Conservation (phyloP, 2,329 filamentous ascomycete species). For the Fusarium sp. region DNA sequence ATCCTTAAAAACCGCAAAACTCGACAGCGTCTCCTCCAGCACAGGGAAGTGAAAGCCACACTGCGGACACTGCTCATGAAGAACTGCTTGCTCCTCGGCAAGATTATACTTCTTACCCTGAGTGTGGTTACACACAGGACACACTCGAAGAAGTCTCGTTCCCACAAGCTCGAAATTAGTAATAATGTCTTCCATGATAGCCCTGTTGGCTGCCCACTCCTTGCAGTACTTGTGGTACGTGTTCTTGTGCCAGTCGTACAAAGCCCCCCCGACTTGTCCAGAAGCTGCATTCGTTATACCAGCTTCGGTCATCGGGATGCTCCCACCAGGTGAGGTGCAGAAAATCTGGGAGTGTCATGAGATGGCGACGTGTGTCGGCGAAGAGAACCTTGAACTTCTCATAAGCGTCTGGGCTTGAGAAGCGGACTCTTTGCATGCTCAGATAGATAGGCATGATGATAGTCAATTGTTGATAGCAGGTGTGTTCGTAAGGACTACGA, state of each 20-base stretch:
- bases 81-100: slow-evolving; percentile 32
- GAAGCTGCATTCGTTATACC: slow-evolving; percentile 37
- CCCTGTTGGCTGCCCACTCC: slow-evolving; percentile 26
- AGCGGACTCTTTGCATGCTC: slow-evolving; percentile 17
- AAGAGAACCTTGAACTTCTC: slow-evolving; percentile 34
- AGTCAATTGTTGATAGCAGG: neutral
- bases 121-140: slow-evolving; percentile 27
- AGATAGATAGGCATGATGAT: slow-evolving; percentile 21
- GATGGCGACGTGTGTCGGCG: slow-evolving; percentile 22
- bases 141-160: slow-evolving; percentile 25
- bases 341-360: slow-evolving; percentile 22
- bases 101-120: slow-evolving; percentile 38
- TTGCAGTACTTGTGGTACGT: slow-evolving; percentile 39
- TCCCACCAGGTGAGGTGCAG: slow-evolving; percentile 32
- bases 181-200: slow-evolving; percentile 39
- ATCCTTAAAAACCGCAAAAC: slow-evolving; percentile 31
- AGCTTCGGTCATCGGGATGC: slow-evolving; percentile 19
- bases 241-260: slow-evolving; percentile 36
- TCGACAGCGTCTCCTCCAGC: slow-evolving; percentile 29
- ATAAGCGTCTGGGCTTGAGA: slow-evolving; percentile 30
- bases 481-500: neutral
- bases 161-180: slow-evolving; percentile 39
- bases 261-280: slow-evolving; percentile 28
- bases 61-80: slow-evolving; percentile 28
- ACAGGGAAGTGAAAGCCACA: slow-evolving; percentile 38